Percentiles rank a stretch among this genome's conserved stretches.
Evolutionary conservation across 2,329 filamentous ascomycete species (phyloP).

Genomic region (Pseudogymnoascus pannorum): DNA sequence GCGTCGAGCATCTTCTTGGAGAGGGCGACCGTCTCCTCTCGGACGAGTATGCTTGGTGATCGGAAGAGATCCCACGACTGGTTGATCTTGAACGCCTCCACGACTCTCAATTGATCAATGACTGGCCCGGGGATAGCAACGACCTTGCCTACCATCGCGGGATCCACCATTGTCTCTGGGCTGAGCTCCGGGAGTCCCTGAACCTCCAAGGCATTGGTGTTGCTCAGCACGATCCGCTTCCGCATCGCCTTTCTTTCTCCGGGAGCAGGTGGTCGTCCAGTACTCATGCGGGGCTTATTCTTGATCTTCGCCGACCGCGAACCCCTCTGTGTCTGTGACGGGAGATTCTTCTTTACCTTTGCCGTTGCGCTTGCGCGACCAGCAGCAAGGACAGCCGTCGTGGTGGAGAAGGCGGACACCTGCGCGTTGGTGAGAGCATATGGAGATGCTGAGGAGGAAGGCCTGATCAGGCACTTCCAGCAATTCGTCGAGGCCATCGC

Average conservation of each 20-base stretch:
- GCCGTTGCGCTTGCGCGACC: not conserved
- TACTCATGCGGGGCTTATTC: conserved; percentile 37
- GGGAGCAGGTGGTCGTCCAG: conserved; percentile 49
- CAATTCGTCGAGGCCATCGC: conserved; percentile 51
- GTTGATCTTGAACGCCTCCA: conserved; percentile 83
- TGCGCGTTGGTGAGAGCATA: conserved; percentile 35
- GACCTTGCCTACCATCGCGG: conserved; percentile 56
- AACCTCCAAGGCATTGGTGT: conserved; percentile 83
- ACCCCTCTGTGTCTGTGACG: conserved; percentile 17
- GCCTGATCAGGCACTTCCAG: conserved; percentile 51
- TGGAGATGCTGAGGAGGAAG: conserved; percentile 31
- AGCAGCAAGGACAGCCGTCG: conserved; percentile 28
- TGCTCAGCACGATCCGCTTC: conserved; percentile 86
- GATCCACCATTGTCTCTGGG: conserved; percentile 45
- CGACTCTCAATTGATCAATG: conserved; percentile 72
- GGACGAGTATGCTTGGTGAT: conserved; percentile 69
- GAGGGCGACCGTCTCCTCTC: conserved; percentile 69
- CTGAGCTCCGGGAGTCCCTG: conserved; percentile 56
- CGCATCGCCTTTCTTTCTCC: conserved; percentile 83
- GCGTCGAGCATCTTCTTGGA: conserved; percentile 54
- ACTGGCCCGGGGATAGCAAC: conserved; percentile 60
- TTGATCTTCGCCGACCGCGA: conserved; percentile 31
- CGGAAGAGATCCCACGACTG: conserved; percentile 87
- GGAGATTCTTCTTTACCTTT: not conserved
- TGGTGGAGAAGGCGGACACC: conserved; percentile 31